Evolutionary conservation across 768 basidiomycete genomes (phyloP).

Genomic region (Cystobasidium tubakii): DNA sequence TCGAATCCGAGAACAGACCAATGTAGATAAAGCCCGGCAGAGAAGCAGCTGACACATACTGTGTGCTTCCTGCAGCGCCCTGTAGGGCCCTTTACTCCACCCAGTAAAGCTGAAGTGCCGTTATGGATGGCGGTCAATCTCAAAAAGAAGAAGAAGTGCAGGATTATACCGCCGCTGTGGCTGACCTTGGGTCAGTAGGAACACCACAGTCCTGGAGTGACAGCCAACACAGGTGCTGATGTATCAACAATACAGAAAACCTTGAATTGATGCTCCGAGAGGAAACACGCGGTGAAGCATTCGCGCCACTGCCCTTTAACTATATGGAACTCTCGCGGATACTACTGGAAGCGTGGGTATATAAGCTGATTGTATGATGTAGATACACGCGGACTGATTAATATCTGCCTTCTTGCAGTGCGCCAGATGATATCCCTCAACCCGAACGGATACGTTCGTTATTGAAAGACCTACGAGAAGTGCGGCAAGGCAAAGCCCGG

Average conservation of each 20-base stretch:
- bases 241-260: constrained; percentile 57
- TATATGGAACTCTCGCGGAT: constrained; percentile 87
- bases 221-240: neutral
- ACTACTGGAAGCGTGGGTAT: constrained; percentile 88
- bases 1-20: no score
- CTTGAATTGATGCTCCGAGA: constrained; percentile 66
- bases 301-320: constrained; percentile 75
- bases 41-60: neutral
- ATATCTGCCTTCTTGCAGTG: constrained; percentile 54
- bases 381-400: no score
- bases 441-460: constrained; percentile 77
- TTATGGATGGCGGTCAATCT: constrained; percentile 93
- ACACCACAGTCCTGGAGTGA: neutral
- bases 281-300: constrained; percentile 68
- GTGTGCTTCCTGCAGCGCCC: constrained; percentile 48
- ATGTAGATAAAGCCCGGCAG: no score
- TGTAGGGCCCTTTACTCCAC: constrained; percentile 87
- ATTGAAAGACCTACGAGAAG: constrained; percentile 91
- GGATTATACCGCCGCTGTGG: constrained; percentile 86
- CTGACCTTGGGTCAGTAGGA: constrained; percentile 67
- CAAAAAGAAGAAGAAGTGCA: constrained; percentile 89
- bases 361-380: no score
- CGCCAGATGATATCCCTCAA: constrained; percentile 78
- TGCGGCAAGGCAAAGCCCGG: constrained; percentile 85
- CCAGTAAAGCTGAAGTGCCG: constrained; percentile 75